Base-by-base conservation (phyloP, 108 stramenopile genomes). In the Cyclotella baltica region DNA sequence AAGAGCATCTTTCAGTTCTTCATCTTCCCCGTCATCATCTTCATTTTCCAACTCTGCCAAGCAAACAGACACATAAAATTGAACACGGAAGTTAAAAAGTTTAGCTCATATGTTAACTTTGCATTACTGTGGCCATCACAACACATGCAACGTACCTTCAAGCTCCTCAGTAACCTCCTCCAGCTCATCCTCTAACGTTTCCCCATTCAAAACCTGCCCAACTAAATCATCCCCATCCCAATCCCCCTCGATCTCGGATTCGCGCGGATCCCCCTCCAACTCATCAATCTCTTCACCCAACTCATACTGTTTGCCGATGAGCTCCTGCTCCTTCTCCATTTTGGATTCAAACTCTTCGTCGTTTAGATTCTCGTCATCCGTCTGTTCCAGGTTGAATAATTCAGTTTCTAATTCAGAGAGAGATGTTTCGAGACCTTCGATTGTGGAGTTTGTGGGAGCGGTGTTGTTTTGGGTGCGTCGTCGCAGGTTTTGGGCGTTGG, bases 171-270 rank as follows among this genome's bases (percentile, higher is more conserved):
- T 33, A 1, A 80, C 46, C 4, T 80, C 57, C 19, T 61, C 57
- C 48, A 80, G 36, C 55, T 80, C 65, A 52, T 73, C 76, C n/a
- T 77, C 64, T 46, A 73, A 23, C 30, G 31, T 36, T 25, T 59
- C 43, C 2, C 0, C 71, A 62, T 47, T n/a, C 11, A 36, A 18
- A 20, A 23, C 46, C 27, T 27, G 55, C 56, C 25, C 55, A 6
- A 55, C 15, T 52, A 52, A 55, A 55, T 55, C 55, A 55, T 55
- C 55, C 5, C 23, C 55, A n/a, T n/a, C 55, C 2, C 1, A n/a
- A 25, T 27, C 55, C n/a, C 25, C 55, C 1, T 55, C 47, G 47
- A n/a, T 13, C 10, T 43, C 6, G 6, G 6, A 16, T n/a, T 48
- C 47, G 6, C n/a, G 19, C 47, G 19, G n/a, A 48, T n/a, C 47